phyloP scores from a whole-genome alignment of 345 rosid genomes.

The Citrus inodora region DNA sequence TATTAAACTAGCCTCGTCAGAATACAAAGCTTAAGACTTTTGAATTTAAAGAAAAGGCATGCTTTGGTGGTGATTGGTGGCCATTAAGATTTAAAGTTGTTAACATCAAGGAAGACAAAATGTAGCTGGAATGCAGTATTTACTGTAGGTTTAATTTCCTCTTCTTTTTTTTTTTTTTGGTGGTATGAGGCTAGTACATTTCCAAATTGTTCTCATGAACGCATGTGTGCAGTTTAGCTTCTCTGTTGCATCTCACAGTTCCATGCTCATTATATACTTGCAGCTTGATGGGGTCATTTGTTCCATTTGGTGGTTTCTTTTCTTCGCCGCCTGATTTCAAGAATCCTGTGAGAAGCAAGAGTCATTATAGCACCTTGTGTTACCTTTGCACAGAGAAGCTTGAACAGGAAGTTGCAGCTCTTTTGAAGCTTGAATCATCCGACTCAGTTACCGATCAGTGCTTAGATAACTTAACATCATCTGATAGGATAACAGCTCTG shows the following conservation, averaged over 20 bases:
- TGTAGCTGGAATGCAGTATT: not conserved
- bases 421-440: constrained; percentile 33
- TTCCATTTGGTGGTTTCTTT: constrained; percentile 77
- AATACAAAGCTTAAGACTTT: not conserved
- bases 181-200: not conserved
- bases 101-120: not conserved
- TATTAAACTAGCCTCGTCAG: no score
- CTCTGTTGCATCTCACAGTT: constrained; percentile 37
- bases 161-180: no score
- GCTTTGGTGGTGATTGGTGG: not conserved
- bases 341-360: constrained; percentile 29
- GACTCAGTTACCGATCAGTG: constrained; percentile 39
- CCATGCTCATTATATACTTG: constrained; percentile 31
- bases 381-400: constrained; percentile 56
- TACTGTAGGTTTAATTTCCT: not conserved
- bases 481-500: constrained; percentile 40
- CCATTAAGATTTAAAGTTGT: not conserved
- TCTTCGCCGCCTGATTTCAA: constrained; percentile 46
- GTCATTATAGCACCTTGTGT: constrained; percentile 37
- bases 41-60: not conserved
- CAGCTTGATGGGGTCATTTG: constrained; percentile 79
- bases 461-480: constrained; percentile 44
- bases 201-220: not conserved
- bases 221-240: constrained; percentile 12
- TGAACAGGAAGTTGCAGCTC: constrained; percentile 51